phyloP scores from a whole-genome alignment of 2,329 filamentous ascomycete species.

The Aspergillus alliaceus region DNA sequence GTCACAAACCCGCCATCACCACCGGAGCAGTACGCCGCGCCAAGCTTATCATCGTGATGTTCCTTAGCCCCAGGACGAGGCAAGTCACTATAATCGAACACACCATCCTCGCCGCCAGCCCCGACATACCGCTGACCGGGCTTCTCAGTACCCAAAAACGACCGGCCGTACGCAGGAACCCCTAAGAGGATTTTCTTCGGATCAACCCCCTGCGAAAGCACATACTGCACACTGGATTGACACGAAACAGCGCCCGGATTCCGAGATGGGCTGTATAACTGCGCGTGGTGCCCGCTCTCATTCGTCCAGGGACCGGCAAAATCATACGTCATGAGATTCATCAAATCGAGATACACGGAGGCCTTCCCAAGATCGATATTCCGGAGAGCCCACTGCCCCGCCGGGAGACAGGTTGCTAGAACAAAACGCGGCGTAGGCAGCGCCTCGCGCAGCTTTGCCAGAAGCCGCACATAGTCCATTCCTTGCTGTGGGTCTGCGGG shows the following conservation, averaged over 20 bases:
- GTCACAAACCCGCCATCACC: slow-evolving; percentile 75
- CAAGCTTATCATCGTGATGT: slow-evolving; percentile 64
- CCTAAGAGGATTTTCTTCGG: slow-evolving; percentile 72
- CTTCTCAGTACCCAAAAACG: slow-evolving; percentile 66
- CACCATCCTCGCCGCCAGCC: slow-evolving; percentile 62
- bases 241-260: slow-evolving; percentile 55
- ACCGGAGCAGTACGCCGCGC: slow-evolving; percentile 69
- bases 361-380: slow-evolving; percentile 67
- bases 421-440: slow-evolving; percentile 69
- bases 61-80: slow-evolving; percentile 64
- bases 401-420: slow-evolving; percentile 71
- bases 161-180: slow-evolving; percentile 73
- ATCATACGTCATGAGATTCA: slow-evolving; percentile 82
- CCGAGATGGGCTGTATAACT: slow-evolving; percentile 61
- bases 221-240: slow-evolving; percentile 65
- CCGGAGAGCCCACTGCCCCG: slow-evolving; percentile 63
- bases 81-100: slow-evolving; percentile 72
- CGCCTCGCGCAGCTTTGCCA: slow-evolving; percentile 64
- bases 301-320: slow-evolving; percentile 71
- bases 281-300: slow-evolving; percentile 71
- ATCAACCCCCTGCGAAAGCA: slow-evolving; percentile 66
- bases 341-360: slow-evolving; percentile 66
- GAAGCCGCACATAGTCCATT: slow-evolving; percentile 67
- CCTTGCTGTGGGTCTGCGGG: slow-evolving; percentile 67
- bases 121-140: slow-evolving; percentile 61